Percentiles rank a stretch among this genome's conserved stretches.
Conservation (phyloP, 225 moss, liverwort and hornwort genomes). For the Marchantia polymorpha region DNA sequence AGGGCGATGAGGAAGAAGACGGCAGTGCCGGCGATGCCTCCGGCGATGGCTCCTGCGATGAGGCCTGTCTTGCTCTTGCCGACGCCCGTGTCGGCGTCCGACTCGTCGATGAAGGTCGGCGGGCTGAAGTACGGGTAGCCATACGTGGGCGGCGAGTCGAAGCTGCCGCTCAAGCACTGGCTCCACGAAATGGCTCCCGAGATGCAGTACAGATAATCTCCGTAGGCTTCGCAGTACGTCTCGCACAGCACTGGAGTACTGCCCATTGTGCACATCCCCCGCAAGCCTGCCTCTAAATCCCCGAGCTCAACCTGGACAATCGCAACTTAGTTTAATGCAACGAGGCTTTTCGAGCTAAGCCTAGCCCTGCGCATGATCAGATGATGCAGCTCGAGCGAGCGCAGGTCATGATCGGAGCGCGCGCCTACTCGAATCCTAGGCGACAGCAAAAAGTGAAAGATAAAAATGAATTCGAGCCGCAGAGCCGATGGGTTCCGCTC, state of each 20-base stretch:
- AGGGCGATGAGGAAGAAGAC: background rate
- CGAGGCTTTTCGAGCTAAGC: no score
- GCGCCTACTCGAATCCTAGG: no score
- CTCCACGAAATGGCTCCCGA: constrained; percentile 12
- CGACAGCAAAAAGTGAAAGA: no score
- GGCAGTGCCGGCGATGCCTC: constrained; percentile 9
- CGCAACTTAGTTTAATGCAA: no score
- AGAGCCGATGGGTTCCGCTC: no score
- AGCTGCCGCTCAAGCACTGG: background rate
- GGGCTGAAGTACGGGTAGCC: constrained; percentile 13
- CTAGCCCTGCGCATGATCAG: no score
- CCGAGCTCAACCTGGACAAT: no score
- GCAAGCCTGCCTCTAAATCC: no score
- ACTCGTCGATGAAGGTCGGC: background rate
- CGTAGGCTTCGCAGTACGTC: constrained; percentile 5
- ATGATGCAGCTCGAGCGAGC: no score
- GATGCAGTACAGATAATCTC: constrained; percentile 8
- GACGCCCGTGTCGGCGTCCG: background rate
- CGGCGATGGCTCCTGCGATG: background rate
- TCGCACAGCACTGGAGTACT: constrained; percentile 6
- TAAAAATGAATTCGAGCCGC: no score
- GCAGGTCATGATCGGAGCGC: no score
- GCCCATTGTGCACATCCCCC: constrained; percentile 7
- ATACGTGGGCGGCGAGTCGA: constrained; percentile 7
- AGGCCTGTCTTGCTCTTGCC: background rate